Base-by-base conservation (phyloP, 2,329 filamentous ascomycete genomes). In the Pestalotiopsis sp. region DNA sequence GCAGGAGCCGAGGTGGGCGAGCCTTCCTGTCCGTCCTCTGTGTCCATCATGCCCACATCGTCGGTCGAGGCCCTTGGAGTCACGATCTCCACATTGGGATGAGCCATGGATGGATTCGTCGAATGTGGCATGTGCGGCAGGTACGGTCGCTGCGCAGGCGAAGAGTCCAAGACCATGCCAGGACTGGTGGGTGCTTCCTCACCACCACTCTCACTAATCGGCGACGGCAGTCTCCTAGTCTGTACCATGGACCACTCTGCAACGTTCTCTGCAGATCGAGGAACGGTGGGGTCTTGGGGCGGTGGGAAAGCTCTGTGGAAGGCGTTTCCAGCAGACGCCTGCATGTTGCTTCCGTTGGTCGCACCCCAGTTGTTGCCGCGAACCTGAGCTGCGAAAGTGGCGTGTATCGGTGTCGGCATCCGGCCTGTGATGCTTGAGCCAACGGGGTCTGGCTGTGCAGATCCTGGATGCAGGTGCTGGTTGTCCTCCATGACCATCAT, bases 401-500 rank as follows among this genome's bases (percentile, higher is more conserved):
- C 85, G 71, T 89, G 84, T n/a, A 89, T 88, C 2, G 87, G 87
- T 2, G 88, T 89, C 2, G 87, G 87, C 77, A 89, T 84, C 62
- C 87, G 86, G 68, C 83, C 82, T 23, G 80, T 80, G 60, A 80
- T 73, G 68, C 74, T 80, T n/a, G 77, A 67, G 9, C 74, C 75
- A 38, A 75, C 62, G 9, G 72, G 72, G 41, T 81, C 78, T 3
- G 75, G 76, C 31, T 81, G 80, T 17, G 74, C 74, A 3, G 76
- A 69, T 3, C 74, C 77, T 0, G 80, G 76, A 2, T 75, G 74
- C n/a, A 79, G 70, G 17, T 74, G 76, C 69, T 84, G 81, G 67
- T 2, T 31, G 9, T 38, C 57, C 52, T 67, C 66, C 13, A 25
- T 38, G 36, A 85, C 81, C 73, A 81, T 81, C 86, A 88, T 86